These are phyloP conservation scores for Marvania coccoides DNA, from an alignment of 139 green algal species.

Conservation along the genomic window DNA sequence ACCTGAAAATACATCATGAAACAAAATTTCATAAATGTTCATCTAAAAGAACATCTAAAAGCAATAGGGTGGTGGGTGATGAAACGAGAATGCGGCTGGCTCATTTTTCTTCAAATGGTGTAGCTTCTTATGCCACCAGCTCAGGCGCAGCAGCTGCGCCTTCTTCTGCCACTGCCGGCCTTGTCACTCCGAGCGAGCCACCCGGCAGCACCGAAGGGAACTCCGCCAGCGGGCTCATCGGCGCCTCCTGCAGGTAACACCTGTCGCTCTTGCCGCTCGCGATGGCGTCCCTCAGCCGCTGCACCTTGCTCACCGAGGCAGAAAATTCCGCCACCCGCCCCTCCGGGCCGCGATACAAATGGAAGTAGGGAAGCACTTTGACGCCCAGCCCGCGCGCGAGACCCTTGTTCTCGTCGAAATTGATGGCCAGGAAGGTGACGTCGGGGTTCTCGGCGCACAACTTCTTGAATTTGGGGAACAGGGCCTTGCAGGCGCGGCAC, in stretches of 20 bases:
- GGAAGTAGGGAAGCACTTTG: constrained; percentile 92
- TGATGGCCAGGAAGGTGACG: constrained; percentile 75
- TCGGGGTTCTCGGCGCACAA: constrained; percentile 59
- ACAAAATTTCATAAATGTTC: no score
- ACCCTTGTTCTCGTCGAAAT: constrained; percentile 84
- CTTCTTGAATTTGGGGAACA: constrained; percentile 84
- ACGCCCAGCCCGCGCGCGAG: constrained; percentile 72
- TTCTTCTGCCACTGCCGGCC: background rate
- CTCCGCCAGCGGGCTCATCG: background rate
- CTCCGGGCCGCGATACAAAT: constrained; percentile 82
- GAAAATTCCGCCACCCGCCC: constrained; percentile 70
- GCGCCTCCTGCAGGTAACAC: background rate
- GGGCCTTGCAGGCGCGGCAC: constrained; percentile 82
- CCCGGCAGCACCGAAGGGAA: background rate
- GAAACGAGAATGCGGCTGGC: no score
- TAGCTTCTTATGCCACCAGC: no score
- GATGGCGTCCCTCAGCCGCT: constrained; percentile 25
- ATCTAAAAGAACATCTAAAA: no score
- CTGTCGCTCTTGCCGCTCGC: background rate
- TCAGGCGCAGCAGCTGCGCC: background rate
- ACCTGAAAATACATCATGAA: no score
- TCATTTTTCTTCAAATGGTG: no score
- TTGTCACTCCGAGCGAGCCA: background rate
- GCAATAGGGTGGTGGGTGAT: no score
- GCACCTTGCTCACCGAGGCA: constrained; percentile 62